Evolutionary conservation across 78 protist species (phyloP).

Genomic region (Polysphondylium violaceum): DNA sequence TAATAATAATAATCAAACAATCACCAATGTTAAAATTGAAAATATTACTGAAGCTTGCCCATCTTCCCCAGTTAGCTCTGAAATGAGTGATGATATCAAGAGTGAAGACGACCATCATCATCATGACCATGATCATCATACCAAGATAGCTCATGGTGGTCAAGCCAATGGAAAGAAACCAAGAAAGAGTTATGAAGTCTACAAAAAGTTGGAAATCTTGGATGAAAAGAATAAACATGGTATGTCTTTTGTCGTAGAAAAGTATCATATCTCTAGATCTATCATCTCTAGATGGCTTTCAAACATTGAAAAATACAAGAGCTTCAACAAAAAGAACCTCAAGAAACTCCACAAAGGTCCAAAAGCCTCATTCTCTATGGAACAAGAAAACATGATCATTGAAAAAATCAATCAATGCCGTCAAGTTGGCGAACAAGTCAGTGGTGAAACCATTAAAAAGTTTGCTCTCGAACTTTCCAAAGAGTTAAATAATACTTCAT

Average conservation of each 20-base stretch:
- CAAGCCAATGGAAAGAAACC: conserved; percentile 32
- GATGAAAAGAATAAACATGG: conserved; percentile 56
- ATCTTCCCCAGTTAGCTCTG: no score
- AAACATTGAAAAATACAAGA: conserved; percentile 40
- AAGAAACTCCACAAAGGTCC: conserved; percentile 75
- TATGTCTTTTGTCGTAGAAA: conserved; percentile 58
- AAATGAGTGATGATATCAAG: no score
- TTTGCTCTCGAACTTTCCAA: conserved; percentile 52
- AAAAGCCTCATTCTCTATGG: conserved; percentile 66
- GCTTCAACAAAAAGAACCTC: conserved; percentile 51
- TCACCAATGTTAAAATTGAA: no score
- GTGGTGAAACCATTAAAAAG: conserved; percentile 55
- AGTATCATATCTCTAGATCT: conserved; percentile 35
- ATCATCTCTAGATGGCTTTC: conserved; percentile 63
- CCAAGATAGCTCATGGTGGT: no score
- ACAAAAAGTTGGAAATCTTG: conserved; percentile 51
- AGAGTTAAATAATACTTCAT: conserved; percentile 32
- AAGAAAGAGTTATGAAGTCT: conserved; percentile 63
- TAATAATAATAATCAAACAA: no score
- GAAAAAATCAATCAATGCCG: conserved; percentile 17
- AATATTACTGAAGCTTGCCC: no score
- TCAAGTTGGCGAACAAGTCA: conserved; percentile 28
- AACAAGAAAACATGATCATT: conserved; percentile 50
- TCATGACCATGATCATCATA: no score
- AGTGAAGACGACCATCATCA: no score